These are phyloP conservation scores for Elongisporangium senticosum DNA, from an alignment of 352 stramenopile genomes.

Conservation along the genomic window DNA sequence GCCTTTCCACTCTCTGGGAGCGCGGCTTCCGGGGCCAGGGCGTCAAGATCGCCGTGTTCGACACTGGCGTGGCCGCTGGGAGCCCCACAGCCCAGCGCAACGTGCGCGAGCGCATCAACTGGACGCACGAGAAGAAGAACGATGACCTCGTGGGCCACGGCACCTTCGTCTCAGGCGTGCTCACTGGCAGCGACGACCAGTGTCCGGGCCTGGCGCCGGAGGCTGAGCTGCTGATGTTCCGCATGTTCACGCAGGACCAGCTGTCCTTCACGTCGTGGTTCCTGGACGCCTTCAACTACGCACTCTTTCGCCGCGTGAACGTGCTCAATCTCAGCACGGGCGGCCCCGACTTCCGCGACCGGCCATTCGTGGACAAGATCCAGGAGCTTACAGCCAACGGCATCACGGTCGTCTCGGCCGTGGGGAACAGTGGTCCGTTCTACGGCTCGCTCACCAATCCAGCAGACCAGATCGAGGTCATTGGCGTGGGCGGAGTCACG, in stretches of 20 bases:
- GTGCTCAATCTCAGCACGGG: conserved; percentile 86
- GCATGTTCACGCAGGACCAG: conserved; percentile 83
- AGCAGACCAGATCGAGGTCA: conserved; percentile 79
- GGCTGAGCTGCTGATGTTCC: conserved; percentile 72
- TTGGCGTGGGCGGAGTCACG: conserved; percentile 75
- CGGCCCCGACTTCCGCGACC: conserved; percentile 78
- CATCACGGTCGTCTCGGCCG: conserved; percentile 77
- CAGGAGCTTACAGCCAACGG: conserved; percentile 72
- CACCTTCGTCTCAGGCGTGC: conserved; percentile 79
- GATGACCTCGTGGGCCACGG: conserved; percentile 73
- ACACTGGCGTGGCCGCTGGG: conserved; percentile 49
- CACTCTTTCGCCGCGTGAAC: conserved; percentile 65
- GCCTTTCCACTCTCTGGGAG: conserved; percentile 51
- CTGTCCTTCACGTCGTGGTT: conserved; percentile 89
- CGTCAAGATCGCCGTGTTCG: conserved; percentile 84
- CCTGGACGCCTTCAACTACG: conserved; percentile 88
- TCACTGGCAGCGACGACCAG: conserved; percentile 43
- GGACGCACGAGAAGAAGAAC: conserved; percentile 80
- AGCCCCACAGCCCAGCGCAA: conserved; percentile 43
- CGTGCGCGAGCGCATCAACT: conserved; percentile 80
- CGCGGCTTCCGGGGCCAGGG: conserved; percentile 57
- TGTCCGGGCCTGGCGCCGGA: conserved; percentile 80
- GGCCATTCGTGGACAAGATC: conserved; percentile 88
- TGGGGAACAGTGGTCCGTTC: conserved; percentile 80
- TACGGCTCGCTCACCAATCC: conserved; percentile 84